Conservation (phyloP, 2,329 filamentous ascomycete species). For the Colletotrichum incanum region DNA sequence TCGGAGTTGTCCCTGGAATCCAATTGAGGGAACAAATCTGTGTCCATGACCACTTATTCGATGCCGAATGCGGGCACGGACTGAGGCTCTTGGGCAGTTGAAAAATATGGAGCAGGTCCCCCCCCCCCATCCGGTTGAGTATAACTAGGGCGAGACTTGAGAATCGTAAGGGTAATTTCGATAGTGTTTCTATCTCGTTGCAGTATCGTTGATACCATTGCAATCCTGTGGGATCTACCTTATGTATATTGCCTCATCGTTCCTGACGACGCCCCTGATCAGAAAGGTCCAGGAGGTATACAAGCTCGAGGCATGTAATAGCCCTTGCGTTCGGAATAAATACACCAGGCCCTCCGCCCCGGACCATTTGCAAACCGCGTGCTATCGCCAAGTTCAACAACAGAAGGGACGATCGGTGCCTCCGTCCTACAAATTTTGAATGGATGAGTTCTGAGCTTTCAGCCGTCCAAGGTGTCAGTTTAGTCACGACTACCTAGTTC, state of each 20-base stretch:
- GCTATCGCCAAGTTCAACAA: background rate
- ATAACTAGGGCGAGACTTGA: background rate
- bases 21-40: background rate
- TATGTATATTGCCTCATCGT: background rate
- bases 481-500: background rate
- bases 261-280: background rate
- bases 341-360: background rate
- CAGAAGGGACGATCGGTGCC: background rate
- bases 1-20: background rate
- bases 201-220: background rate
- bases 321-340: background rate
- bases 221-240: background rate
- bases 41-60: background rate
- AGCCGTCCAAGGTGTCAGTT: no score
- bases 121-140: background rate
- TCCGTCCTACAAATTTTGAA: no score
- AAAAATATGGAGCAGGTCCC: background rate
- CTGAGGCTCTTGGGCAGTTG: background rate
- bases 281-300: background rate
- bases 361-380: background rate
- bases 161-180: background rate
- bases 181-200: no score
- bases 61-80: background rate
- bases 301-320: background rate
- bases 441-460: background rate